These are phyloP conservation scores for Metarhizium anisopliae DNA, from an alignment of 2,329 filamentous ascomycete genomes.

Conservation along the genomic window DNA sequence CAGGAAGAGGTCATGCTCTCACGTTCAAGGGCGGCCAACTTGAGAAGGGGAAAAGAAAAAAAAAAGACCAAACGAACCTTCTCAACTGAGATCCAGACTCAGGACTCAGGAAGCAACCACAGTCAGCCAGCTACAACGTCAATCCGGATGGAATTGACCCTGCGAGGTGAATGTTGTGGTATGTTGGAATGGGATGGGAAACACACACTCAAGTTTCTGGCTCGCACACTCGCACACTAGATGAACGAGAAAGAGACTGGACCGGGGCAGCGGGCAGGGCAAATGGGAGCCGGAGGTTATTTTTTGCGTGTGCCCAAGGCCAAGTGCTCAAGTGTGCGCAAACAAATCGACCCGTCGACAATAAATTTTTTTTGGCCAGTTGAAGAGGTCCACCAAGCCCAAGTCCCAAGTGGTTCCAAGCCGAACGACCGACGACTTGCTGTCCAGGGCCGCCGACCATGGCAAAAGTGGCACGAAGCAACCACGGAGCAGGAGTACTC, in stretches of 20 bases:
- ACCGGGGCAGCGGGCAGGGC: constrained; percentile 7
- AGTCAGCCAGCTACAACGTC: not conserved
- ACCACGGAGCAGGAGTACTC: too few species aligned
- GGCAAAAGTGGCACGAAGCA: not conserved
- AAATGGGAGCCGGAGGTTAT: constrained; percentile 23
- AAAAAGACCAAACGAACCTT: not conserved
- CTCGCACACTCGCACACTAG: not conserved
- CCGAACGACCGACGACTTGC: not conserved
- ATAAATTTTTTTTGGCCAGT: constrained; percentile 30
- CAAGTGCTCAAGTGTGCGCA: not conserved
- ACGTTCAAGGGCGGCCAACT: not conserved
- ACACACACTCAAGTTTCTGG: not conserved
- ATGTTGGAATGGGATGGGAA: not conserved
- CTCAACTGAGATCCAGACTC: not conserved
- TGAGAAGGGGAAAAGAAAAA: not conserved
- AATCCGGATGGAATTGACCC: not conserved
- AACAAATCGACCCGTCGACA: constrained; percentile 10
- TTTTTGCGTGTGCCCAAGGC: constrained; percentile 30
- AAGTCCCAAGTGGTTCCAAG: not conserved
- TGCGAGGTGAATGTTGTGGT: not conserved
- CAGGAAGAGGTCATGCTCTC: not conserved
- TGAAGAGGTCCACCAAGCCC: not conserved
- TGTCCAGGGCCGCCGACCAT: not conserved
- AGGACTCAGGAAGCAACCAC: not conserved
- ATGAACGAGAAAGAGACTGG: not conserved